A percentile compares a stretch with the other conserved stretches of the same genome.
phyloP scores from a whole-genome alignment of 1,139 yeast species.

The Kodamaea fungicola region DNA sequence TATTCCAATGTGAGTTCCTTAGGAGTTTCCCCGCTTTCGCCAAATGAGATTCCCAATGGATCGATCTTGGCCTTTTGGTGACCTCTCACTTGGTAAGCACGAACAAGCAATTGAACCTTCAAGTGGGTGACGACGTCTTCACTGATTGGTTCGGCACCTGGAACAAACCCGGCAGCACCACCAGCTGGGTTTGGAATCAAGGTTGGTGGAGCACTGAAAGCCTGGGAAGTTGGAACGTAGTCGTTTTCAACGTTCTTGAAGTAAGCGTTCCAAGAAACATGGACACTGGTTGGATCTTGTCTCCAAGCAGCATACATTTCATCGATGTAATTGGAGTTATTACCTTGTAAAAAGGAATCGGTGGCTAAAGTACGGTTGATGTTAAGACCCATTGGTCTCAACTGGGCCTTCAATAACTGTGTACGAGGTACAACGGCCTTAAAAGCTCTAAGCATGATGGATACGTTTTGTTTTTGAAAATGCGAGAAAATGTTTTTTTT shows the following conservation, averaged over 20 bases:
- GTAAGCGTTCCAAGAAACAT: constrained; percentile 94
- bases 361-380: constrained; percentile 24
- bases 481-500: no score
- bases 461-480: not conserved
- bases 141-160: constrained; percentile 41
- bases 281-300: constrained; percentile 85
- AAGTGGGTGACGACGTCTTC: constrained; percentile 83
- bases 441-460: constrained; percentile 44
- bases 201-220: constrained; percentile 90
- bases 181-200: constrained; percentile 74
- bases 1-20: constrained; percentile 87
- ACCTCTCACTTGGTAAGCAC: constrained; percentile 98
- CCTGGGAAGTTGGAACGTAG: constrained; percentile 64
- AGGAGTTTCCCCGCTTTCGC: constrained; percentile 61
- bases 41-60: constrained; percentile 87
- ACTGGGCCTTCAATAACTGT: constrained; percentile 18
- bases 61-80: constrained; percentile 94
- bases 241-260: constrained; percentile 83
- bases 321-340: constrained; percentile 89
- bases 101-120: constrained; percentile 91
- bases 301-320: constrained; percentile 98
- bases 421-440: constrained; percentile 39
- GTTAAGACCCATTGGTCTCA: constrained; percentile 4
- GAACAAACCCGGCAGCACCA: constrained; percentile 60
- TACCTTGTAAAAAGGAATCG: constrained; percentile 80